Evolutionary conservation across 768 basidiomycete species (phyloP).

Genomic region (Pisolithus marmoratus): DNA sequence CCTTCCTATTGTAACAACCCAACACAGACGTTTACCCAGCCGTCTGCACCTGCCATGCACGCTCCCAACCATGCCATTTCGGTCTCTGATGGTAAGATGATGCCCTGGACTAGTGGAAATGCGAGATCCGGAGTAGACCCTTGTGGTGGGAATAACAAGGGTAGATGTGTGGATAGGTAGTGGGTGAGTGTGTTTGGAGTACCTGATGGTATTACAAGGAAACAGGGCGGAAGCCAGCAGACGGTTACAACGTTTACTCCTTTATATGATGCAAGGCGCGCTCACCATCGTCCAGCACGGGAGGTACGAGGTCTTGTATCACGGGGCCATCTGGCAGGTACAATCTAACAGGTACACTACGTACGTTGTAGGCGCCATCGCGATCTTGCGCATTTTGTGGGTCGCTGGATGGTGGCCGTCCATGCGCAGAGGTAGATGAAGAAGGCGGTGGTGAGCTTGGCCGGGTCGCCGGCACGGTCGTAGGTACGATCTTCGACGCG

Average conservation of each 20-base stretch:
- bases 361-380: slow-evolving; percentile 82
- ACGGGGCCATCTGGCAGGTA: slow-evolving; percentile 90
- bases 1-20: slow-evolving; percentile 39
- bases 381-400: slow-evolving; percentile 49
- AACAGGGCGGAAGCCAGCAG: not conserved
- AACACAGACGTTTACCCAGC: slow-evolving; percentile 89
- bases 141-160: slow-evolving; percentile 67
- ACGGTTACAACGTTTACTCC: slow-evolving; percentile 1
- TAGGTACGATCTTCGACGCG: slow-evolving; percentile 87
- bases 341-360: slow-evolving; percentile 83
- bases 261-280: not conserved
- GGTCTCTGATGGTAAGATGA: slow-evolving; percentile 73
- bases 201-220: slow-evolving; percentile 39
- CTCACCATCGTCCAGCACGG: slow-evolving; percentile 72
- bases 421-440: slow-evolving; percentile 52
- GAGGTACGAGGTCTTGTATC: slow-evolving; percentile 84
- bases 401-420: slow-evolving; percentile 62
- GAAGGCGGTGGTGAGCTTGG: slow-evolving; percentile 51
- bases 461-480: slow-evolving; percentile 53
- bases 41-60: slow-evolving; percentile 88
- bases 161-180: slow-evolving; percentile 67
- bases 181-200: slow-evolving; percentile 63
- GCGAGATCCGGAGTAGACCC: slow-evolving; percentile 50
- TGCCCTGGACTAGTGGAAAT: slow-evolving; percentile 79
- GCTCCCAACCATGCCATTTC: slow-evolving; percentile 95